Base-by-base conservation (phyloP, 176 grass and related monocot genomes). In the Echinochloa phyllopogon region DNA sequence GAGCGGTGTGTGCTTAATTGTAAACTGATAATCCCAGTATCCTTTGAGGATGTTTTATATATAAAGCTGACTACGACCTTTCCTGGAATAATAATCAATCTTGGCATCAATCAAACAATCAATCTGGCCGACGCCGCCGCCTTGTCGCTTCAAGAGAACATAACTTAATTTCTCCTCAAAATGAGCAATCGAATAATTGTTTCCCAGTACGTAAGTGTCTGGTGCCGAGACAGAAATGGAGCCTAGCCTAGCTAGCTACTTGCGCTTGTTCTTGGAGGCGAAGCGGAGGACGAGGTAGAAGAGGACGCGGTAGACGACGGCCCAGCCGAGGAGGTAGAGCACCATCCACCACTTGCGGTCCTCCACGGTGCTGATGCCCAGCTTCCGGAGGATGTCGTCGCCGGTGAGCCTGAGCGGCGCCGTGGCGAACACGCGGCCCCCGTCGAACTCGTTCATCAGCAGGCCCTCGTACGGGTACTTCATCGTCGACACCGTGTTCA, bases 381-480 rank as follows among this genome's bases (percentile, higher is more conserved):
- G 82, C 72, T 82, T 73, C 12, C 5, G 16, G n/a, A 94, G 92
- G 84, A 94, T 91, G 49, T 36, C 45, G 69, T 86, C 77, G 24
- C 89, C 92, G 9, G 8, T 23, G 57, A 87, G 63, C 4, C 0
- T 0, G 12, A 11, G 0, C 41, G 13, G 69, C 11, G 4, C 24
- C 10, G 18, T 4, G 24, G 78, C 21, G 84, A 88, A 88, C 43
- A 23, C 17, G 2, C 14, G 53, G 1, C 0, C 6, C 0, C 83
- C 87, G 13, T 29, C 37, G 87, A 92, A 92, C 84, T 92, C 91
- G 55, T 92, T 92, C 91, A 92, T 89, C 21, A 92, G 84, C 44
- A 92, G 79, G 27, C 91, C 91, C 75, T 92, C 90, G 67, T 92
- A 92, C 2, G 91, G 87, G 87, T 92, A 92, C 87, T 89, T 92